phyloP scores from a whole-genome alignment of 2,329 filamentous ascomycete genomes.

The Raffaelea arxii region DNA sequence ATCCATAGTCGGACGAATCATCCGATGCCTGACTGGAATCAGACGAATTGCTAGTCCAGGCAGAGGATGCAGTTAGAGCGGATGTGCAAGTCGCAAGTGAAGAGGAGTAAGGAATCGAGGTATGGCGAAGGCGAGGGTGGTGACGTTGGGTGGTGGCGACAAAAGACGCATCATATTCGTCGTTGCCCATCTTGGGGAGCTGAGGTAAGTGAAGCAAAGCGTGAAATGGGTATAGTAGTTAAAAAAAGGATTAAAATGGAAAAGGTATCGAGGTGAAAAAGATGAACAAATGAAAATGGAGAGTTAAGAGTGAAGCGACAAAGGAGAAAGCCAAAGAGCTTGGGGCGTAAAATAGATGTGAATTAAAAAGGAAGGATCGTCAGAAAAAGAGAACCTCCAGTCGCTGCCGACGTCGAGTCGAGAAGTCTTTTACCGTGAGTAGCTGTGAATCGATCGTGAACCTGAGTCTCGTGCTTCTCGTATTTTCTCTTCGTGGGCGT shows the following conservation, averaged over 20 bases:
- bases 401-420: constrained; percentile 15
- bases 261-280: constrained; percentile 2
- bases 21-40: constrained; percentile 2
- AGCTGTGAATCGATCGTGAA: constrained; percentile 13
- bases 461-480: constrained; percentile 11
- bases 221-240: constrained; percentile 6
- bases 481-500: constrained; percentile 6
- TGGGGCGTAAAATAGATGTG: too few species aligned
- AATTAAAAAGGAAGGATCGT: neutral
- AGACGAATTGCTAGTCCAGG: constrained; percentile 57
- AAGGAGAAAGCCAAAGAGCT: constrained; percentile 18
- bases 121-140: constrained; percentile 30
- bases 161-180: constrained; percentile 42
- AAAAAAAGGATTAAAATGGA: constrained; percentile 8
- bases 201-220: too few species aligned
- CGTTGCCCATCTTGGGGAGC: constrained; percentile 47
- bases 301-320: constrained; percentile 8
- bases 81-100: constrained; percentile 62
- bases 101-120: constrained; percentile 50
- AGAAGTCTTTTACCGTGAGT: constrained; percentile 9
- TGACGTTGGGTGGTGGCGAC: constrained; percentile 33
- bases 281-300: neutral
- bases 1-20: constrained; percentile 14
- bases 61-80: constrained; percentile 63
- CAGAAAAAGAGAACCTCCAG: constrained; percentile 11